A percentile compares a stretch with the other conserved stretches of the same genome.
Conservation (phyloP, 1,139 yeast species). For the Hemisphaericaspora xylanilytica region DNA sequence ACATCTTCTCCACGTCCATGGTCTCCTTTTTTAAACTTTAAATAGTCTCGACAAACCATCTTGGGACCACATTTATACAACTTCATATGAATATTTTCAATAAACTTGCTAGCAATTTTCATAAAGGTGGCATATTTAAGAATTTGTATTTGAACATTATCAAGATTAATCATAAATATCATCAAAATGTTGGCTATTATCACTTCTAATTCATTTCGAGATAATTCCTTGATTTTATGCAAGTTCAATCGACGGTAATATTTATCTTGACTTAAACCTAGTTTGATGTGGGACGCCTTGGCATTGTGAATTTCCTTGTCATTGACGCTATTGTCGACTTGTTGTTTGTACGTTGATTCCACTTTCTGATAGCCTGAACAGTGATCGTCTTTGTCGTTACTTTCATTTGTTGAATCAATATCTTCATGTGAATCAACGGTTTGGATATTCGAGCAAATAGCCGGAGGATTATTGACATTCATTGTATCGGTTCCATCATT, state of each 20-base stretch:
- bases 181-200: constrained; percentile 34
- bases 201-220: constrained; percentile 27
- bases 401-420: no score
- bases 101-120: constrained; percentile 22
- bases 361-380: no score
- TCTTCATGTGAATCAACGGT: no score
- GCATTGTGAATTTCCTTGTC: no score
- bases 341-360: no score
- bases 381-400: no score
- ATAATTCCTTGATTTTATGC: constrained; percentile 25
- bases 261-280: constrained; percentile 11
- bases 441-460: no score
- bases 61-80: constrained; percentile 16
- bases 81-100: constrained; percentile 27
- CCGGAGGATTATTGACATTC: no score
- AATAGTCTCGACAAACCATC: constrained; percentile 17
- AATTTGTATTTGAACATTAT: constrained; percentile 23
- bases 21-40: constrained; percentile 10
- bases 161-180: constrained; percentile 25
- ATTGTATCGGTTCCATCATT: no score
- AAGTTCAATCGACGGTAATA: constrained; percentile 30
- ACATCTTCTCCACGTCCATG: constrained; percentile 13
- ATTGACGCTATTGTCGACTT: no score
- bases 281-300: neutral
- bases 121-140: constrained; percentile 27